These are phyloP conservation scores for Pythium aquatile DNA, from an alignment of 352 stramenopile species.

Conservation along the genomic window DNA sequence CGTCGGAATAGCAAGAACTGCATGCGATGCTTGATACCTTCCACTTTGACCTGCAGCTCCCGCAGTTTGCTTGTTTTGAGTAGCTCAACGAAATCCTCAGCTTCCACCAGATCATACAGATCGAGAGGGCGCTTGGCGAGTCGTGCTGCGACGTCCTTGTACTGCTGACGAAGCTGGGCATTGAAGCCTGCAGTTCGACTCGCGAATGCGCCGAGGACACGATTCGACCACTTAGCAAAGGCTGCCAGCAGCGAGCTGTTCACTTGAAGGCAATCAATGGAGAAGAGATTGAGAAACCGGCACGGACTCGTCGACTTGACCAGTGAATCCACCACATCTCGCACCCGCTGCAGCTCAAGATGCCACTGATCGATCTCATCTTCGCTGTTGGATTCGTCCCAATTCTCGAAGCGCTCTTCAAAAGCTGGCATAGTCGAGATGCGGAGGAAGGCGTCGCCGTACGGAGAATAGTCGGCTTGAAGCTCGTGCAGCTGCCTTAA, in stretches of 20 bases:
- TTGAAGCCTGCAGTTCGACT: constrained; percentile 49
- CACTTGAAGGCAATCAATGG: constrained; percentile 48
- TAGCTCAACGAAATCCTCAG: constrained; percentile 49
- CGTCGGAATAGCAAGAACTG: constrained; percentile 67
- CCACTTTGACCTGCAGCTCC: constrained; percentile 46
- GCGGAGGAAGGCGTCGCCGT: constrained; percentile 32
- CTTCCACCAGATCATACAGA: constrained; percentile 71
- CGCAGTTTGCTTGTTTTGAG: constrained; percentile 45
- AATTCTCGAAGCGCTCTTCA: constrained; percentile 3
- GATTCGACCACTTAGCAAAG: constrained; percentile 39
- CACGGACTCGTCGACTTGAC: constrained; percentile 24
- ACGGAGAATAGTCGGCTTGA: constrained; percentile 41
- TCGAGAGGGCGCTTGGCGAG: constrained; percentile 64
- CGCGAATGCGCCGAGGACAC: constrained; percentile 49
- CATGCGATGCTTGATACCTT: constrained; percentile 55
- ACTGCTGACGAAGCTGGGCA: constrained; percentile 55
- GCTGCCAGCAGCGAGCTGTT: constrained; percentile 42
- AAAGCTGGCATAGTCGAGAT: constrained; percentile 20
- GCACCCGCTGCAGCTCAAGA: constrained; percentile 31
- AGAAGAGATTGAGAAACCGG: constrained; percentile 45
- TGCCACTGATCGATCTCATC: constrained; percentile 32
- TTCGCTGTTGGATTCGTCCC: constrained; percentile 13
- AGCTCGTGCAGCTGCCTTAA: constrained; percentile 38
- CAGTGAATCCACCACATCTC: constrained; percentile 27
- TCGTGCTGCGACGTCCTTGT: constrained; percentile 67